Conservation (phyloP, 2,329 filamentous ascomycete genomes). For the Thielaviopsis ethacetica region DNA sequence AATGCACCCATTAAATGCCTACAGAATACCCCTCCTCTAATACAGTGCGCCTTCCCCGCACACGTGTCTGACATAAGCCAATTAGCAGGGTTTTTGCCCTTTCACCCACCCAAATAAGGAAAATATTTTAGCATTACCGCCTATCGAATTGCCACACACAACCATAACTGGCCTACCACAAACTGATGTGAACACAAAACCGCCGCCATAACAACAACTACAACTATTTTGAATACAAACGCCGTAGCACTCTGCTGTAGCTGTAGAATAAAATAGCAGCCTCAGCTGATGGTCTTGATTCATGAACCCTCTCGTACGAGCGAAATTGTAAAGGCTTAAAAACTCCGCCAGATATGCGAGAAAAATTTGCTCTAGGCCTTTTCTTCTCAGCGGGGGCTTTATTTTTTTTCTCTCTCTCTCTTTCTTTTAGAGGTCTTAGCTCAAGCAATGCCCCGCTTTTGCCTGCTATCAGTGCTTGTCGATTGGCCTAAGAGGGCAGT, state of each 20-base stretch:
- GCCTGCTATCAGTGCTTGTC: background rate
- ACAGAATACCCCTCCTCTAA: background rate
- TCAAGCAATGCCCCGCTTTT: slow-evolving; percentile 2
- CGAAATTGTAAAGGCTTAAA: background rate
- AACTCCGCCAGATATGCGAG: background rate
- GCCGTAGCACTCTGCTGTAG: background rate
- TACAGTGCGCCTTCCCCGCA: slow-evolving; percentile 1
- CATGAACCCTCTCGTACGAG: background rate
- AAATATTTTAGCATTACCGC: background rate
- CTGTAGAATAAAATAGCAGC: background rate
- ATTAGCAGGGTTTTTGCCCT: slow-evolving; percentile 9
- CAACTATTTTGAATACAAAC: background rate
- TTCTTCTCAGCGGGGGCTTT: background rate
- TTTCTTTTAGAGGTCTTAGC: slow-evolving; percentile 3
- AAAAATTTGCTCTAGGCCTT: no score
- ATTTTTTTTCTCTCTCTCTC: slow-evolving; percentile 13
- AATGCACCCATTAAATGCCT: background rate
- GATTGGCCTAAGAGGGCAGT: background rate
- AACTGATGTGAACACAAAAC: background rate
- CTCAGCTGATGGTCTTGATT: background rate
- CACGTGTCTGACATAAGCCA: slow-evolving; percentile 8
- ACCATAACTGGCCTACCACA: no score
- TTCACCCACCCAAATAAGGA: background rate
- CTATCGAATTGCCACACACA: background rate
- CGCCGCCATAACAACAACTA: background rate